Evolutionary conservation across 2,329 filamentous ascomycete genomes (phyloP).

Genomic region (Colletotrichum cordylinicola): DNA sequence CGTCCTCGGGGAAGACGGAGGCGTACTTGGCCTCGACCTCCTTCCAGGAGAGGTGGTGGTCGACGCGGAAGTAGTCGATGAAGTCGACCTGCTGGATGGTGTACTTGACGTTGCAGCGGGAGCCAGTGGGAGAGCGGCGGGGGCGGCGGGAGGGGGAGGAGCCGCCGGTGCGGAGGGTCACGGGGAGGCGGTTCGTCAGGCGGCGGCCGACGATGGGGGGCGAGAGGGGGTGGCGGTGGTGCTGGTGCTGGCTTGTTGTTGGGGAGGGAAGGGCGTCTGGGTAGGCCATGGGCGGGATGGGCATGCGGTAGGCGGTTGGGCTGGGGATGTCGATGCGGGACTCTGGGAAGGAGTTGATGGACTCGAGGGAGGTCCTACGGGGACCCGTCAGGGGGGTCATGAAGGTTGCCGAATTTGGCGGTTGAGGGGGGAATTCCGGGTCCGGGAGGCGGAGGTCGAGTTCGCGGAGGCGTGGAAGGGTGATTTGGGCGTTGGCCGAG

Average conservation of each 20-base stretch:
- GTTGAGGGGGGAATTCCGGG: conserved; percentile 1
- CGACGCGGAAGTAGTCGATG: conserved; percentile 24
- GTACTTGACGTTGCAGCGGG: conserved; percentile 26
- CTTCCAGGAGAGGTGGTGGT: conserved; percentile 24
- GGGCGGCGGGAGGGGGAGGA: conserved; percentile 16
- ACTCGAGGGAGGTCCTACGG: conserved; percentile 11
- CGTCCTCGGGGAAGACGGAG: conserved; percentile 20
- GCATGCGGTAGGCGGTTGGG: conserved; percentile 15
- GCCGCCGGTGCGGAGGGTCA: conserved; percentile 1
- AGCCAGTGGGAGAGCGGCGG: conserved; percentile 19
- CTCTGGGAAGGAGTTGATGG: conserved; percentile 13
- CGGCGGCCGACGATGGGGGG: conserved; percentile 5
- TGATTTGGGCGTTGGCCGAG: background rate
- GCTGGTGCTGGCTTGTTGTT: background rate
- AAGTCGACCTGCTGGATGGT: conserved; percentile 26
- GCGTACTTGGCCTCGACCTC: conserved; percentile 25
- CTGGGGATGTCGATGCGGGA: conserved; percentile 8
- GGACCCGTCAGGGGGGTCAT: background rate
- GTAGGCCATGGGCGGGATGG: conserved; percentile 18
- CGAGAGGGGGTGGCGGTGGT: background rate
- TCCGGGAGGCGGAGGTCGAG: conserved; percentile 20
- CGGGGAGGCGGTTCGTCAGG: conserved; percentile 8
- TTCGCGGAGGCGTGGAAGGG: conserved; percentile 22
- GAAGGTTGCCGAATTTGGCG: conserved; percentile 5
- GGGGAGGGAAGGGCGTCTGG: conserved; percentile 19